A percentile compares a stretch with the other conserved stretches of the same genome.
phyloP scores from a whole-genome alignment of 164 flowering plant genomes.

The Tetrastigma voinierianum region DNA sequence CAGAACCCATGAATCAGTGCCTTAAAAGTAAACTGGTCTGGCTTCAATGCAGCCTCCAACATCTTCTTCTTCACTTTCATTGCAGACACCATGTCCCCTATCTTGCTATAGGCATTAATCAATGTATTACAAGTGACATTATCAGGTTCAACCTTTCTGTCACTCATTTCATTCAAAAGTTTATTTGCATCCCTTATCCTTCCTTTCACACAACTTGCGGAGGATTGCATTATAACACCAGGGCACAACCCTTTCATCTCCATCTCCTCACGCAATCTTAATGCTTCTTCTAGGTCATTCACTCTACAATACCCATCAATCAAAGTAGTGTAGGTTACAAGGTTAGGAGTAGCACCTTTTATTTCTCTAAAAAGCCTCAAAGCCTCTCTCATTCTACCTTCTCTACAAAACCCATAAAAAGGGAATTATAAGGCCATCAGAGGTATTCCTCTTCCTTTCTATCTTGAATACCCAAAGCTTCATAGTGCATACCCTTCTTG shows the following conservation, averaged over 20 bases:
- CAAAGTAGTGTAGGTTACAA: slow-evolving; percentile 80
- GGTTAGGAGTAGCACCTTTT: slow-evolving; percentile 65
- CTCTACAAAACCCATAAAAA: slow-evolving; percentile 72
- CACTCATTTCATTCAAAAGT: slow-evolving; percentile 77
- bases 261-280: slow-evolving; percentile 61
- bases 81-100: slow-evolving; percentile 80
- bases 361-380: slow-evolving; percentile 65
- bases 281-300: slow-evolving; percentile 65
- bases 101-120: slow-evolving; percentile 90
- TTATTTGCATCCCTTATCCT: slow-evolving; percentile 68
- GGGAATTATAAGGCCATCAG: slow-evolving; percentile 84
- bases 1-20: slow-evolving; percentile 93
- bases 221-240: slow-evolving; percentile 71
- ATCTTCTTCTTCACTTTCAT: slow-evolving; percentile 64
- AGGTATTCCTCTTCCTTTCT: slow-evolving; percentile 61
- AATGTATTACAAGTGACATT: slow-evolving; percentile 87
- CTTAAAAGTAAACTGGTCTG: slow-evolving; percentile 67
- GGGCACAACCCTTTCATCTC: slow-evolving; percentile 61
- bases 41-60: slow-evolving; percentile 66
- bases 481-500: slow-evolving; percentile 87
- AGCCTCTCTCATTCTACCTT: slow-evolving; percentile 92
- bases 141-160: slow-evolving; percentile 72
- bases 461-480: slow-evolving; percentile 73
- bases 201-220: slow-evolving; percentile 78
- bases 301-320: slow-evolving; percentile 87